A percentile compares a stretch with the other conserved stretches of the same genome.
Conservation (phyloP, 2,329 filamentous ascomycete species). For the Hypoxylon sp. region DNA sequence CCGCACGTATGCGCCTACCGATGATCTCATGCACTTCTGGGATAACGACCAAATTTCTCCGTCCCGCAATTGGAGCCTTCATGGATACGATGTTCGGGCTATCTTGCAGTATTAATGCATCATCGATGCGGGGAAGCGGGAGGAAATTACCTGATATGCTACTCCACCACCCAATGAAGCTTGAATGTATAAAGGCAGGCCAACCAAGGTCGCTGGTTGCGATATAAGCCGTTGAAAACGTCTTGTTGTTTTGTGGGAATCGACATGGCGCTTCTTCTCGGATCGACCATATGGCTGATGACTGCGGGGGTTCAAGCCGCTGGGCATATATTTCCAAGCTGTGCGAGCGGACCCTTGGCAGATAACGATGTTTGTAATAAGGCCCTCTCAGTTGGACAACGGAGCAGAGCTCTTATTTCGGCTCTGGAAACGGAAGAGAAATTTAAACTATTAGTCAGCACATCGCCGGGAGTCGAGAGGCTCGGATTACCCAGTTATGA, state of each 20-base stretch:
- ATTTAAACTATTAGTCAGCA: conserved; percentile 45
- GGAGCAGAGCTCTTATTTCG: conserved; percentile 43
- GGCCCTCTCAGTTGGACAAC: conserved; percentile 36
- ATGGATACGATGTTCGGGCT: conserved; percentile 12
- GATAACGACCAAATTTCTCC: conserved; percentile 10
- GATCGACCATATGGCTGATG: conserved; percentile 37
- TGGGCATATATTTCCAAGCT: conserved; percentile 46
- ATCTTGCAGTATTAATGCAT: conserved; percentile 26
- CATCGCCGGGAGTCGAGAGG: conserved; percentile 63
- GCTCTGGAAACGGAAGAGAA: conserved; percentile 46
- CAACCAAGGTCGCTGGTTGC: background rate
- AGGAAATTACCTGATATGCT: conserved; percentile 27
- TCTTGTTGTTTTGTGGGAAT: background rate
- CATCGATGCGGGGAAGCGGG: conserved; percentile 36
- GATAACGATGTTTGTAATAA: conserved; percentile 45
- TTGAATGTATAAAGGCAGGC: conserved; percentile 34
- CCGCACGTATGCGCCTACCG: conserved; percentile 11
- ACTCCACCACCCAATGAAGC: conserved; percentile 17
- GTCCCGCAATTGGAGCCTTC: conserved; percentile 17
- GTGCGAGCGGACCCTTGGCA: conserved; percentile 42
- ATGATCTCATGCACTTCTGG: conserved; percentile 26
- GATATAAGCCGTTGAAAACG: background rate
- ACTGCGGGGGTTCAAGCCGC: conserved; percentile 41
- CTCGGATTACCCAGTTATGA: conserved; percentile 70
- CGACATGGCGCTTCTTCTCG: conserved; percentile 39